Percentiles rank a stretch among this genome's conserved stretches.
These are phyloP conservation scores for Colletotrichum ledebouriae DNA, from an alignment of 2,329 filamentous ascomycete genomes.

Conservation along the genomic window DNA sequence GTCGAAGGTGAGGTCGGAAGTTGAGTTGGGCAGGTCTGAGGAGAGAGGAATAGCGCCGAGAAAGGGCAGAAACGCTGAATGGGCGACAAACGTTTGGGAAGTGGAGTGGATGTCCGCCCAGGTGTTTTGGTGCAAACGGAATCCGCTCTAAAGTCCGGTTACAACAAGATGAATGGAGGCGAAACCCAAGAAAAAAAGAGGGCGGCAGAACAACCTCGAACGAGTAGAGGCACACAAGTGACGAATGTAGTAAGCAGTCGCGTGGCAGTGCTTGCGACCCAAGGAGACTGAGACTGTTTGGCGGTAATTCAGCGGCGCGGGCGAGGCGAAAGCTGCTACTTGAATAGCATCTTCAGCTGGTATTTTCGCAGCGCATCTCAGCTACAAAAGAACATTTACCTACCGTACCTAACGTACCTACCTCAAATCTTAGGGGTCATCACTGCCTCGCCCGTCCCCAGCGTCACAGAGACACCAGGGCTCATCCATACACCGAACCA, in stretches of 20 bases:
- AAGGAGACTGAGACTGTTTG: background rate
- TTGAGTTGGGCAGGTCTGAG: too few relatives aligned
- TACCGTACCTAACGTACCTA: too few relatives aligned
- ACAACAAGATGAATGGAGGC: background rate
- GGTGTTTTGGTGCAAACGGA: too few relatives aligned
- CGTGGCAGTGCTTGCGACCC: slow-evolving; percentile 30
- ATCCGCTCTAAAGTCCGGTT: too few relatives aligned
- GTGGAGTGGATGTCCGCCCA: too few relatives aligned
- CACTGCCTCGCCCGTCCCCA: too few relatives aligned
- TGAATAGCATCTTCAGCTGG: too few relatives aligned
- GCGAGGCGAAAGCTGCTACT: too few relatives aligned
- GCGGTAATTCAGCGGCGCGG: background rate
- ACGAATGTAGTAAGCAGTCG: slow-evolving; percentile 37
- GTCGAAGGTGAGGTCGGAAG: too few relatives aligned
- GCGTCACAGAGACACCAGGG: background rate
- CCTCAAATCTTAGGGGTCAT: too few relatives aligned
- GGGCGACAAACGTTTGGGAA: slow-evolving; percentile 13
- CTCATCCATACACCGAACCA: background rate
- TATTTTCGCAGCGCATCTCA: too few relatives aligned
- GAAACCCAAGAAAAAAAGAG: background rate
- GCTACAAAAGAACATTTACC: too few relatives aligned
- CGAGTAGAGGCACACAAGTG: slow-evolving; percentile 4
- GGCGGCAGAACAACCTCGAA: slow-evolving; percentile 11
- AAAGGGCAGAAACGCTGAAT: slow-evolving; percentile 3
- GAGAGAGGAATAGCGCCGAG: background rate